Evolutionary conservation across 768 basidiomycete genomes (phyloP).

Genomic region (Fistulinella prunicolor): DNA sequence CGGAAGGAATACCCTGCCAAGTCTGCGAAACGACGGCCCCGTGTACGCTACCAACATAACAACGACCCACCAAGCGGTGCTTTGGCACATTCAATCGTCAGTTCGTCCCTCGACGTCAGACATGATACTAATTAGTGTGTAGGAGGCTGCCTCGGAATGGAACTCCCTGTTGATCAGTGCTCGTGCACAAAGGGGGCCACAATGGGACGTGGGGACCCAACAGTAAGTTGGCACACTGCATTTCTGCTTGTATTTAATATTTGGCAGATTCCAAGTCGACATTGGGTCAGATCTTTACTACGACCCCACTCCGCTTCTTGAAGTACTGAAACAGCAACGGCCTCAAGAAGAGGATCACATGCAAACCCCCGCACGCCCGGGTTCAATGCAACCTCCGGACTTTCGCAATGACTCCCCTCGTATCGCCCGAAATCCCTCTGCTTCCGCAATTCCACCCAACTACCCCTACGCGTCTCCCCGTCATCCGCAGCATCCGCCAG

Average conservation of each 20-base stretch:
- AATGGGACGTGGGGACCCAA: conserved; percentile 86
- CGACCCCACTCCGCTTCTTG: conserved; percentile 58
- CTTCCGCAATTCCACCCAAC: conserved; percentile 26
- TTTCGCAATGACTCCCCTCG: conserved; percentile 35
- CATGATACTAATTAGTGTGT: background rate
- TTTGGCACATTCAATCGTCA: conserved; percentile 63
- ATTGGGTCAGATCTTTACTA: conserved; percentile 70
- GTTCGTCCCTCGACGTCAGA: conserved; percentile 26
- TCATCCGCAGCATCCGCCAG: conserved; percentile 29
- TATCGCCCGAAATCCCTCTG: conserved; percentile 30
- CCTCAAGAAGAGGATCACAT: conserved; percentile 29
- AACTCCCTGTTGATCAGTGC: conserved; percentile 77
- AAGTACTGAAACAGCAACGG: conserved; percentile 43
- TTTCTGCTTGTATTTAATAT: background rate
- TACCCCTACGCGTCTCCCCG: conserved; percentile 31
- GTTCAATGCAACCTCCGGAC: conserved; percentile 33
- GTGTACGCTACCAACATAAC: conserved; percentile 51
- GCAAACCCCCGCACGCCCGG: conserved; percentile 17
- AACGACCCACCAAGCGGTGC: conserved; percentile 43
- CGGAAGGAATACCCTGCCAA: conserved; percentile 46
- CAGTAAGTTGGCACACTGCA: conserved; percentile 49
- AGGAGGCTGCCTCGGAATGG: conserved; percentile 84
- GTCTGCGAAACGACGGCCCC: conserved; percentile 39
- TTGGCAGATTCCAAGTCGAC: conserved; percentile 69
- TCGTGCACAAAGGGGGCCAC: conserved; percentile 77